Conservation (phyloP, 495 filamentous ascomycete genomes). For the Platismatia glauca region DNA sequence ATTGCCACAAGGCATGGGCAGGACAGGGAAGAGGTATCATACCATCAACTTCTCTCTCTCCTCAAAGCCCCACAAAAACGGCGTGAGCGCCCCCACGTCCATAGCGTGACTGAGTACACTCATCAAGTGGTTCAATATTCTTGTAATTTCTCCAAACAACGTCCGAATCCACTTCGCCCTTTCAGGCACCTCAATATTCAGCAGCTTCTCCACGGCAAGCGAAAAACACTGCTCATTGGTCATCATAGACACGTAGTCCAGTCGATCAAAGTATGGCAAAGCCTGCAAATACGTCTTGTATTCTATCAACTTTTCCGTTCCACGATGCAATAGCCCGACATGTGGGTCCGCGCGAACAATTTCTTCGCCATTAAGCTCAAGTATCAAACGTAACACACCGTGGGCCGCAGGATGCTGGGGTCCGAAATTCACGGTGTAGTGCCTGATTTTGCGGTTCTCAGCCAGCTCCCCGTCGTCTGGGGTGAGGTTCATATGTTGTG, state of each 20-base stretch:
- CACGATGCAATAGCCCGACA: constrained; percentile 90
- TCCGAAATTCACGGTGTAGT: constrained; percentile 99
- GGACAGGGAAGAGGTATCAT: constrained; percentile 25
- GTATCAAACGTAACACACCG: constrained; percentile 94
- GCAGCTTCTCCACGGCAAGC: constrained; percentile 90
- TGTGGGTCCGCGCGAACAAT: constrained; percentile 95
- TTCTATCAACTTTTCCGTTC: constrained; percentile 99
- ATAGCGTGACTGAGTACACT: constrained; percentile 95
- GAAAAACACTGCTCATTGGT: constrained; percentile 98
- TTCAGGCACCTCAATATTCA: constrained; percentile 94
- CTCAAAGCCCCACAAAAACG: constrained; percentile 99
- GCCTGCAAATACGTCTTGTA: constrained; percentile 99
- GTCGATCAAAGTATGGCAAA: constrained; percentile 94
- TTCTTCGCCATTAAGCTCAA: constrained; percentile 96
- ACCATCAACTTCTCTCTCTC: constrained; percentile 99
- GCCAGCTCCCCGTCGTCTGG: constrained; percentile 43
- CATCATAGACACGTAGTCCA: constrained; percentile 99
- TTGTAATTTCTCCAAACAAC: constrained; percentile 91
- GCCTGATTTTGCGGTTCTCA: constrained; percentile 77
- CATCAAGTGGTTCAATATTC: constrained; percentile 97
- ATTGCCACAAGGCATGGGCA: neutral
- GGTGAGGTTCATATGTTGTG: constrained; percentile 34
- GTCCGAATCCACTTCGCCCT: constrained; percentile 96
- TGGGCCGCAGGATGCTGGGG: constrained; percentile 98
- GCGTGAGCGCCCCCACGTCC: constrained; percentile 97